Evolutionary conservation across 1,284 basidiomycete species (phyloP).

Genomic region (Boletellus sp.): DNA sequence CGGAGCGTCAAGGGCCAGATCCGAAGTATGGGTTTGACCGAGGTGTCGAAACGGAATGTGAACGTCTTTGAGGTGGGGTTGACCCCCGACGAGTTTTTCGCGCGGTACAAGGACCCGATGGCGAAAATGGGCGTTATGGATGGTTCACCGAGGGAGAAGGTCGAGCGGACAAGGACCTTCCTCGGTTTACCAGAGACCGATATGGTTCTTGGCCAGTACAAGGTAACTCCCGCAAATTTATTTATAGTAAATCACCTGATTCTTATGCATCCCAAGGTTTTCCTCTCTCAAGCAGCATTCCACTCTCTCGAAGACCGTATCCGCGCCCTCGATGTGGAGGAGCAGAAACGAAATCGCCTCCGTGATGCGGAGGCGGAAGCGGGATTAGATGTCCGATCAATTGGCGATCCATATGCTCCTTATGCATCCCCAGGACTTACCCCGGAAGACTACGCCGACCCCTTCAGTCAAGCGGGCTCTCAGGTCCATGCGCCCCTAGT

Average conservation of each 20-base stretch:
- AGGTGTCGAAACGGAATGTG: slow-evolving; percentile 69
- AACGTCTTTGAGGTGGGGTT: slow-evolving; percentile 82
- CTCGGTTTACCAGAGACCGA: slow-evolving; percentile 70
- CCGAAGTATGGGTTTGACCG: slow-evolving; percentile 74
- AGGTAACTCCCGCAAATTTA: slow-evolving; percentile 39
- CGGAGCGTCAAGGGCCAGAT: slow-evolving; percentile 91
- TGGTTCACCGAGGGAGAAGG: slow-evolving; percentile 50
- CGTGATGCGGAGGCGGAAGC: slow-evolving; percentile 74
- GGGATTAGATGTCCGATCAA: slow-evolving; percentile 64
- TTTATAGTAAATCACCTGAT: neutral
- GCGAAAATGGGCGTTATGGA: slow-evolving; percentile 44
- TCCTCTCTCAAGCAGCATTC: slow-evolving; percentile 86
- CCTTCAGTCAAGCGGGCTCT: slow-evolving; percentile 44
- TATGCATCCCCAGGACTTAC: slow-evolving; percentile 53
- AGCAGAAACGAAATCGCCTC: slow-evolving; percentile 73
- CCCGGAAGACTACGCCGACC: slow-evolving; percentile 45
- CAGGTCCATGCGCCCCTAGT: slow-evolving; percentile 72
- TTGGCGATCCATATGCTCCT: slow-evolving; percentile 76
- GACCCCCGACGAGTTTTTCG: slow-evolving; percentile 85
- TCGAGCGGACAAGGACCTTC: slow-evolving; percentile 59
- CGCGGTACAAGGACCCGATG: slow-evolving; percentile 71
- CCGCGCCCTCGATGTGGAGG: slow-evolving; percentile 78
- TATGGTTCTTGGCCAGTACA: slow-evolving; percentile 76
- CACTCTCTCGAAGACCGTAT: slow-evolving; percentile 88
- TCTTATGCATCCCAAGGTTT: slow-evolving; percentile 55